Base-by-base conservation (phyloP, 2,329 filamentous ascomycete genomes). In the Alternaria angustiovoidea region DNA sequence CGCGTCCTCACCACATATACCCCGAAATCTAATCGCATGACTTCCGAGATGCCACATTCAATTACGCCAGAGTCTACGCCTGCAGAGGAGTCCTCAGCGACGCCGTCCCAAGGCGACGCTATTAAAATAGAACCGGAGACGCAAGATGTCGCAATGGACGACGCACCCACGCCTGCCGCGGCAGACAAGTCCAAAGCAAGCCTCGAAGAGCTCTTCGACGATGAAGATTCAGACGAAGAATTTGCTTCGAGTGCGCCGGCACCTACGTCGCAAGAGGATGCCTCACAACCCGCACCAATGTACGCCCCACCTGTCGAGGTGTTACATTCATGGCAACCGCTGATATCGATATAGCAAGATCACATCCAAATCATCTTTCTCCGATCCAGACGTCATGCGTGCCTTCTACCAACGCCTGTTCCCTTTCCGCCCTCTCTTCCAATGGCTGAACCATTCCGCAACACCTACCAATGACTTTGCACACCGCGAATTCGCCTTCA, bases 381-480 rank as follows among this genome's bases (percentile, higher is more conserved):
- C 88, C 39, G 92, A 97, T 68, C 89, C 92, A 2, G 92, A 94
- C 73, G 87, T 96, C 11, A 93, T 98, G 88, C 88, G 91, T 71
- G 92, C 91, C 65, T 99, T 97, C 82, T 99, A 99, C 78, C 92
- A 96, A 75, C 92, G 95, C 48, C 85, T 99, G 38, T 98, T 98
- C 72, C 95, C 95, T 5, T 99, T 96, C 85, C 89, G 94, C 61
- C 91, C 92, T 63, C 88, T 98, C 20, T 99, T 97, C 80, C 94
- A 97, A 78, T 99, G 95, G 95, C 87, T 99, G 48, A 99, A 98
- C 76, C 95, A 98, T 80, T 92, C 92, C 54, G 90, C 93, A 7
- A 89, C 89, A 7, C 94, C 95, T 0, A 90, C 91, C 5, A 90
- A 89, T 66, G 94, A 98, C 79, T 98, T 98, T 81, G 89, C 85